Evolutionary conservation across 2,329 filamentous ascomycete species (phyloP), one percentile per base, ranked within the genome.

Genomic region (Pseudogymnoascus sp.): DNA sequence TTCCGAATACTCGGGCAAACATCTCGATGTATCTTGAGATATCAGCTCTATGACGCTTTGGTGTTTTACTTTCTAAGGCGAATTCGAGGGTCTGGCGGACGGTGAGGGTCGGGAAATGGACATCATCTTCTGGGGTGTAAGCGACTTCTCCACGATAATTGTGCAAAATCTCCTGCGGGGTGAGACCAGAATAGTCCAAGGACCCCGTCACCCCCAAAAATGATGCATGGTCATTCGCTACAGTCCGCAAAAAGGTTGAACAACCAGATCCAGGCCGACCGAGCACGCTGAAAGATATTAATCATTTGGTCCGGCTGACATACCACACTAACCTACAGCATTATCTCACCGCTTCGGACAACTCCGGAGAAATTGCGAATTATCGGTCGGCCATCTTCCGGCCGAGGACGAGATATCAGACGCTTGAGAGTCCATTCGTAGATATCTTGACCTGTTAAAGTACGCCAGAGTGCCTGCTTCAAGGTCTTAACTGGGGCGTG

Each of bases 231-330:
- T 83, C 80, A 69, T 91, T 91, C 59, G 86, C 79, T 5, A 91
- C 77, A 68, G 88, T 78, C 69, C 88, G 91, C 53, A 92, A 77
- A 14, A 91, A 78, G 0, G 87, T 88, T 0, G 87, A 89, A 71
- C 88, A 91, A 37, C 87, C 87, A 3, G 85, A 80, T 0, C 87
- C 88, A 0, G 88, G 87, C 0, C 86, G 79, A 2, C 88, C 88
- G 0, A 90, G 77, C 0, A 90, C 86, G 40, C 40, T 44, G 18
- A 44, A 12, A 44, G 40, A 44, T 44, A 44, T 44, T 44, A 44
- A 44, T 12, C 40, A 44, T 21, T 44, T 44, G 40, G 40, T 4
- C 40, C 3, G 12, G 16, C 18, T 23, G 40, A 44, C 16, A 44
- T 44, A 44, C 6, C 40, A 44, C 18, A 44, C 18, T 44, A 44